Percentiles rank a stretch among this genome's conserved stretches.
Conservation (phyloP, 2,329 filamentous ascomycete genomes). For the Byssothecium circinans region DNA sequence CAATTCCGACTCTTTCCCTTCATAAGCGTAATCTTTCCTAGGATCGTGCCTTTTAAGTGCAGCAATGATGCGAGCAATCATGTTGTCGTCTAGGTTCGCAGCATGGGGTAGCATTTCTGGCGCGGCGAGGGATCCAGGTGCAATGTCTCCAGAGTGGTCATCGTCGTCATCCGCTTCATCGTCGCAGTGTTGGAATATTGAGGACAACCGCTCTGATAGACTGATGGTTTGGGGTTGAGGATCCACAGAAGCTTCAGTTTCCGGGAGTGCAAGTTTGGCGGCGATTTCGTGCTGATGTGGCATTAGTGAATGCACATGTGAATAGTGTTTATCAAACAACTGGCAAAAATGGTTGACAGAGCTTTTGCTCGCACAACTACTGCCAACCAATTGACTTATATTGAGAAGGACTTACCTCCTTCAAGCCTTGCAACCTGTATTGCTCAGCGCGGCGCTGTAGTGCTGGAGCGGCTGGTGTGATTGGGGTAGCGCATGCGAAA, state of each 20-base stretch:
- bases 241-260: slow-evolving; percentile 13
- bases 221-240: slow-evolving; percentile 14
- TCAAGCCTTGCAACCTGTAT: slow-evolving; percentile 36
- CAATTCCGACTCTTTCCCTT: slow-evolving; percentile 39
- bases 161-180: slow-evolving; percentile 21
- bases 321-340: not conserved
- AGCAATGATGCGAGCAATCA: slow-evolving; percentile 26
- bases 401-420: slow-evolving; percentile 25
- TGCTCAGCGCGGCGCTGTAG: slow-evolving; percentile 36
- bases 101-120: slow-evolving; percentile 36
- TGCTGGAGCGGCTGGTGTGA: slow-evolving; percentile 39
- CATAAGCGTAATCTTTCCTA: slow-evolving; percentile 33
- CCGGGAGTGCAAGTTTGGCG: slow-evolving; percentile 28
- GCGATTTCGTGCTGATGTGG: slow-evolving; percentile 38
- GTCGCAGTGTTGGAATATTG: slow-evolving; percentile 16
- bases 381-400: not conserved
- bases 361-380: not conserved
- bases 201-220: slow-evolving; percentile 25
- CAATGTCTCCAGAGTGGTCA: slow-evolving; percentile 39
- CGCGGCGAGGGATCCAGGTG: slow-evolving; percentile 38
- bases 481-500: slow-evolving; percentile 34
- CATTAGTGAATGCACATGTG: slow-evolving; percentile 12
- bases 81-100: slow-evolving; percentile 12
- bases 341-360: not conserved
- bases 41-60: slow-evolving; percentile 23